Base-by-base conservation (phyloP, 805 yeast species). In the Wickerhamiella siamensis region DNA sequence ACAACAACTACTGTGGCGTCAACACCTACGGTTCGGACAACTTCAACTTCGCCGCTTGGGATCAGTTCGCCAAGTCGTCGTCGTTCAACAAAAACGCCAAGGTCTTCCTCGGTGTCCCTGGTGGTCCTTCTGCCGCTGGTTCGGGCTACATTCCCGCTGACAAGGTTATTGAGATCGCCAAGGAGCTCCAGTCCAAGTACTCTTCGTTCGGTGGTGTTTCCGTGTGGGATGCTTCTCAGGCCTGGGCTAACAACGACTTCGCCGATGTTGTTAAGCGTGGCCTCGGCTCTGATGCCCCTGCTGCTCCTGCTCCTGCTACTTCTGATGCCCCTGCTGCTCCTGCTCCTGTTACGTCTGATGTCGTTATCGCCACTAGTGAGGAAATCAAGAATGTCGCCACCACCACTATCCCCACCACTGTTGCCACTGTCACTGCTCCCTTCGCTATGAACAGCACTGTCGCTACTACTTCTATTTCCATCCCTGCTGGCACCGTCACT, bases 211-310 rank as follows among this genome's bases (percentile, higher is more conserved):
- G 79, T 17, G 78, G 83, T 26, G 72, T 84, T 49, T 73, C 79
- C 69, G 63, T 83, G 49, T 84, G 95, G 95, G 95, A 86, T 53
- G 80, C 83, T n/a, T 67, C 79, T 8, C 73, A 72, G 48, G 71
- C 72, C 14, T 67, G 70, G 55, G 63, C 66, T 44, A 66, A 71
- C 45, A 73, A 67, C 31, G 57, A 67, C 29, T 72, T 70, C 47
- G 69, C 71, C 9, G 61, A 59, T 22, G 63, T 63, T 20, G 61
- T 75, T 51, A 75, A 74, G 57, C 46, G 54, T 12, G 59, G 66
- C 10, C 27, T 42, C 17, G 12, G 24, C 4, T 22, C 33, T 17
- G n/a, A 21, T 29, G 35, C 21, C 21, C 15, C 35, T 15, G 39
- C 34, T 18, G 31, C 43, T 18, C 8, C 31, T n/a, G 31, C 33